A percentile compares a stretch with the other conserved stretches of the same genome.
phyloP scores from a whole-genome alignment of 2,329 filamentous ascomycete species.

The Kalmusia sp. region DNA sequence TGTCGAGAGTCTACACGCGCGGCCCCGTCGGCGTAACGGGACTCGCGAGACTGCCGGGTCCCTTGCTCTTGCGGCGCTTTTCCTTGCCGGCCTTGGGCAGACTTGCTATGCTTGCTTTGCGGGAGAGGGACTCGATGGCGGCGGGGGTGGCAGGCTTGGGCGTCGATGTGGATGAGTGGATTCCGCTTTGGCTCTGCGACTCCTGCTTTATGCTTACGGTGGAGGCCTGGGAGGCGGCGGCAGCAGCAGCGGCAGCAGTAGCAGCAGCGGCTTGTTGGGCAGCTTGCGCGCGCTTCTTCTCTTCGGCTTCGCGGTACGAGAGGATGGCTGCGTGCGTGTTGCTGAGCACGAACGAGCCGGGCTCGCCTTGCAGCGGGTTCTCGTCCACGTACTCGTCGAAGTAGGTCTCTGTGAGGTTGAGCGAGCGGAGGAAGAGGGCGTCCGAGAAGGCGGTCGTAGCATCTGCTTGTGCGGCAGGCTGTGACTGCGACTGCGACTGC shows the following conservation, averaged over 20 bases:
- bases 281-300: slow-evolving; percentile 22
- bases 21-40: slow-evolving; percentile 38
- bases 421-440: slow-evolving; percentile 52
- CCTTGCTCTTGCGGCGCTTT: slow-evolving; percentile 49
- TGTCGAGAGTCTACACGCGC: slow-evolving; percentile 4
- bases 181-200: background rate
- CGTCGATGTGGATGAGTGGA: slow-evolving; percentile 20
- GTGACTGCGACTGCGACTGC: slow-evolving; percentile 20
- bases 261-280: slow-evolving; percentile 22
- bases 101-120: slow-evolving; percentile 34
- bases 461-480: slow-evolving; percentile 16
- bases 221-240: slow-evolving; percentile 4
- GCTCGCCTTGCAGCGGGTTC: slow-evolving; percentile 67
- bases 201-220: slow-evolving; percentile 2
- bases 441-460: slow-evolving; percentile 37
- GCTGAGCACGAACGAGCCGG: slow-evolving; percentile 66
- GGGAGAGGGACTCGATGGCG: slow-evolving; percentile 23
- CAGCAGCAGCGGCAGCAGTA: slow-evolving; percentile 30
- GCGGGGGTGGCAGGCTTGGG: slow-evolving; percentile 11
- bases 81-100: slow-evolving; percentile 35
- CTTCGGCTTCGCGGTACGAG: slow-evolving; percentile 48
- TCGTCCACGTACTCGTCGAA: slow-evolving; percentile 70
- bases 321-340: slow-evolving; percentile 52
- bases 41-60: slow-evolving; percentile 28
- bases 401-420: slow-evolving; percentile 60